Base-by-base conservation (phyloP, 257 asterid genomes). In the Parsonsia alboflavescens region DNA sequence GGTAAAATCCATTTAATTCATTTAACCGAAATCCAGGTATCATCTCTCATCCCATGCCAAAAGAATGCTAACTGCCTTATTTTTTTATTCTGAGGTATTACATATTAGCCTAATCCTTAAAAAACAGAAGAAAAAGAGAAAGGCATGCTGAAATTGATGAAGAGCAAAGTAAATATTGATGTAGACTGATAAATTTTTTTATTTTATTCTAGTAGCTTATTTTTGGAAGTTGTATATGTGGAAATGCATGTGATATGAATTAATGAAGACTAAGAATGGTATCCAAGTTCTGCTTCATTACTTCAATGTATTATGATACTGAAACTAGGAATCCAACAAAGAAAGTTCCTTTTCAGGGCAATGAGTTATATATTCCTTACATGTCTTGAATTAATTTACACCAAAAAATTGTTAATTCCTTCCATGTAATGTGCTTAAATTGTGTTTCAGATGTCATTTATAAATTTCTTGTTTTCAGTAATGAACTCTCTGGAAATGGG, bases 381-480 rank as follows among this genome's bases (percentile, higher is more conserved):
- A 22, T 57, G 6, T 10, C 6, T 24, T 57, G 64, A 4, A 15
- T 33, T 63, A 2, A 63, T 63, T 63, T 63, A 5, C 13, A 16
- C 16, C 36, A 63, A 16, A 16, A 33, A 63, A 7, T 36, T 1
- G 19, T 28, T 7, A 30, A n/a, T 22, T 24, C n/a, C 16, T 24
- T 57, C 10, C 64, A 22, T 57, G 6, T 10, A 30, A 9, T 65
- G 69, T 39, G 39, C 41, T 8, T 62, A 30, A 1, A 39, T 30
- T 6, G 44, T 33, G 13, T 4, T 39, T 65, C 15, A 4, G 15
- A 65, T 39, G 50, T 65, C 17, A 65, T 21, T 65, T 39, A 39
- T 65, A 19, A 19, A 11, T 16, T 65, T 7, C 0, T 39, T 36
- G 11, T 52, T 80, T 80, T 57, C 79, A 76, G 84, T 36, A 68